A percentile compares a stretch with the other conserved stretches of the same genome.
phyloP scores from a whole-genome alignment of 2,329 filamentous ascomycete species.

The Hymenoscyphus albidus region DNA sequence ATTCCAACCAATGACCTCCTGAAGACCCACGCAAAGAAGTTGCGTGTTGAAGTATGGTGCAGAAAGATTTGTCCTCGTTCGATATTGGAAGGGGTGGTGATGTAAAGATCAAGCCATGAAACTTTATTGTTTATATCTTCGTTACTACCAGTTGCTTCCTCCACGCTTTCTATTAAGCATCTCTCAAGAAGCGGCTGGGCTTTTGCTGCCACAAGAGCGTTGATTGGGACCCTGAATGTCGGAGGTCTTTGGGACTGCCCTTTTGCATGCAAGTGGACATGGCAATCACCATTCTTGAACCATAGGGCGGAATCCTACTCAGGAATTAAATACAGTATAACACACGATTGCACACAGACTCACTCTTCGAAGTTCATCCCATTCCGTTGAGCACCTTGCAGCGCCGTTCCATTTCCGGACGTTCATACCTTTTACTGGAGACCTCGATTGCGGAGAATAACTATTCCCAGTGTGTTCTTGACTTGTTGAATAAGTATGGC shows the following conservation, averaged over 20 bases:
- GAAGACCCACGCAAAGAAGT: constrained; percentile 70
- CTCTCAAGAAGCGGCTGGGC: constrained; percentile 58
- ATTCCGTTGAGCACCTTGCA: constrained; percentile 34
- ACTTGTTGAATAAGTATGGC: constrained; percentile 13
- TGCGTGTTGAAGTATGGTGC: constrained; percentile 67
- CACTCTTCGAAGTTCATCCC: constrained; percentile 45
- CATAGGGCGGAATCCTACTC: constrained; percentile 68
- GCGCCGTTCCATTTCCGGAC: constrained; percentile 39
- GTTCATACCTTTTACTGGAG: constrained; percentile 22
- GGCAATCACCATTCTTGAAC: constrained; percentile 63
- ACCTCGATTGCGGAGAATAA: constrained; percentile 6
- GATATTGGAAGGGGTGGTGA: constrained; percentile 57
- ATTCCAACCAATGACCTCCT: constrained; percentile 63
- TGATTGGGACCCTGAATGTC: constrained; percentile 63
- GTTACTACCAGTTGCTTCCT: constrained; percentile 16
- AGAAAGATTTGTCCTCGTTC: constrained; percentile 52
- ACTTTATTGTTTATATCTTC: constrained; percentile 10
- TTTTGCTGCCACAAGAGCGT: constrained; percentile 51
- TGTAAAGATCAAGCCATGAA: constrained; percentile 54
- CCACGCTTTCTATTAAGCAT: constrained; percentile 38
- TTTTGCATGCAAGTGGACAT: constrained; percentile 63
- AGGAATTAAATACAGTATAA: constrained; percentile 5
- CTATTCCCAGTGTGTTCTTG: constrained; percentile 20
- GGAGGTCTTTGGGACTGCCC: constrained; percentile 63
- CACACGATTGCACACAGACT: constrained; percentile 18